Base-by-base conservation (phyloP, 768 basidiomycete species). In the Russula virescens region DNA sequence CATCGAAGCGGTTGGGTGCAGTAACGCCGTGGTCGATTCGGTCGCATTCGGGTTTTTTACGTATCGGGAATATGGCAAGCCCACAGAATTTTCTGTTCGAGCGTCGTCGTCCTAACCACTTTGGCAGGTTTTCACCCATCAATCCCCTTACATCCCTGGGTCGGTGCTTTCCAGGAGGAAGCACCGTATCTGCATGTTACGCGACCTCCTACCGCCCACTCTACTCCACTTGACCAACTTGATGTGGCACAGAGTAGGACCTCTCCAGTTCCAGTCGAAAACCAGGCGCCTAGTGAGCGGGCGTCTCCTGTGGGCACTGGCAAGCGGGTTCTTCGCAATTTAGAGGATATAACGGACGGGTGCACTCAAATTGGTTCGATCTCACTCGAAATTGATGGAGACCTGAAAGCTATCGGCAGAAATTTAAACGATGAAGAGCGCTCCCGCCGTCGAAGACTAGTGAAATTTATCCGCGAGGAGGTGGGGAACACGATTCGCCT, bases 391-490 rank as follows among this genome's bases (percentile, higher is more conserved):
- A 76, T 89, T 60, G 72, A 81, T 61, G 83, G 82, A 18, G 79
- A 85, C 3, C 78, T 87, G 40, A 76, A 81, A 34, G 73, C 69
- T 54, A 77, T 89, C 53, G 84, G 82, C 72, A 69, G 72, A 5
- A 80, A 76, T 19, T 89, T 89, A 86, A 77, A 78, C 18, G 74
- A 79, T 16, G 80, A 87, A 25, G 96, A 98, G 71, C 72, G 84
- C 61, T 71, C 76, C 18, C 77, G 79, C 3, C 85, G 89, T 4
- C 85, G 96, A 52, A 86, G 94, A 47, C 86, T 98, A 42, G 91
- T 98, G 48, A 88, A 88, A 52, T 96, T 98, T 74, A 78, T 80
- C 67, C 86, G 92, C 61, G 73, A 87, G 9, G 90, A 88, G 72
- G 85, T 90, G 57, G 91, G 90, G 26, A 80, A 84, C 60, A 81